Evolutionary conservation across 2,329 filamentous ascomycete species (phyloP), one percentile per base, ranked within the genome.

Genomic region (Fusarium coicis): DNA sequence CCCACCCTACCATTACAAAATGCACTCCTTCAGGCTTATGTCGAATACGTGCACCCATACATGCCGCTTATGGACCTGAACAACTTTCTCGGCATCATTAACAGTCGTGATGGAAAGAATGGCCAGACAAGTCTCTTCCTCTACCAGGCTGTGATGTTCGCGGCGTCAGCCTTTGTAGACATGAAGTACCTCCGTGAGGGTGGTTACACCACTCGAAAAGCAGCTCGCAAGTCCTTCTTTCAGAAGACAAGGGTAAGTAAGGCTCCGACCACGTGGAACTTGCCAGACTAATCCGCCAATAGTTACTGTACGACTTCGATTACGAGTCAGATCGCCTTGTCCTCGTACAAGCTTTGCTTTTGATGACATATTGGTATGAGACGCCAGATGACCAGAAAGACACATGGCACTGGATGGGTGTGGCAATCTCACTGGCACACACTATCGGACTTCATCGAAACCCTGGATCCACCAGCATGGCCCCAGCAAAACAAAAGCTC

Each of bases 371-470:
- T 81, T 98, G 96, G 93, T 98, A 98, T 81, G 95, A 98, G 83
- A 97, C 94, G 18, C 95, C 95, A 1, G 95, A 98, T 82, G 96
- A 98, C 80, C 94, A 97, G 80, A 98, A 98, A 82, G 96, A 98
- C 81, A 98, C 95, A 50, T 98, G 96, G 93, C 95, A 98, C 80
- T 98, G 95, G 96, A 97, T 98, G 93, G 96, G 96, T 23, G 94
- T 98, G 42, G 96, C 95, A 46, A 93, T 97, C 67, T 97, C 95
- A 18, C 86, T 98, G 52, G 95, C 95, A 58, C 94, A 97, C 81
- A 97, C 95, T 18, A 97, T 98, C 73, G 95, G 96, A 10, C 87
- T 98, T 23, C 95, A 98, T 82, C 93, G 95, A 71, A 93, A 97
- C 77, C 94, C 95, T 4, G 85, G 84, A 26, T 92, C 91, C 64